A percentile compares a stretch with the other conserved stretches of the same genome.
Evolutionary conservation across 306 rosid species (phyloP).

Genomic region (Sechiopsis laciniata): DNA sequence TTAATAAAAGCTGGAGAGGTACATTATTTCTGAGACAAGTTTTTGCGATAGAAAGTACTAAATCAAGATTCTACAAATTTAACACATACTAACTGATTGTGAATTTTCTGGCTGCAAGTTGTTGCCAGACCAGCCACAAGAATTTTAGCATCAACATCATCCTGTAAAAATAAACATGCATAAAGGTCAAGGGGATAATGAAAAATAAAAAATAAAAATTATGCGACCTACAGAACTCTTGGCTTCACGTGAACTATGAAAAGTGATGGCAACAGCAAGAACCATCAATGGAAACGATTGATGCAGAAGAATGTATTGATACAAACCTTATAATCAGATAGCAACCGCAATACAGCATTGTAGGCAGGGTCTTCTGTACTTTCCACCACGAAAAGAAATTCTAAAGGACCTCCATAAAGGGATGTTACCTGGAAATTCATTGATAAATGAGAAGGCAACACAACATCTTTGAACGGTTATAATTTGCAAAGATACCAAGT

Average conservation of each 20-base stretch:
- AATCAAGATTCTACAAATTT: not conserved
- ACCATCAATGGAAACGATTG: not conserved
- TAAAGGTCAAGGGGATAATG: slow-evolving; percentile 11
- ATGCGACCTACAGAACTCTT: too few species aligned
- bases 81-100: slow-evolving; percentile 76
- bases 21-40: not conserved
- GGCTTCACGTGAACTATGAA: not conserved
- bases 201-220: too few species aligned
- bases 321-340: slow-evolving; percentile 65
- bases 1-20: not conserved
- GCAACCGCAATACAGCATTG: slow-evolving; percentile 43
- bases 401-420: slow-evolving; percentile 94
- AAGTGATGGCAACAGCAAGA: not conserved
- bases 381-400: slow-evolving; percentile 80
- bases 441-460: slow-evolving; percentile 22
- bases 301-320: slow-evolving; percentile 10
- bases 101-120: slow-evolving; percentile 96
- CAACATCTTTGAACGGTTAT: slow-evolving; percentile 5
- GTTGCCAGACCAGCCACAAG: slow-evolving; percentile 82
- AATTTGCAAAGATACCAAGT: not conserved
- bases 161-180: slow-evolving; percentile 41
- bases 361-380: slow-evolving; percentile 89
- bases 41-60: slow-evolving; percentile 9
- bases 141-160: slow-evolving; percentile 66
- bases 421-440: slow-evolving; percentile 67